Evolutionary conservation across 768 basidiomycete genomes (phyloP), one percentile per base, ranked within the genome.

Genomic region (Tricholomella constricta): DNA sequence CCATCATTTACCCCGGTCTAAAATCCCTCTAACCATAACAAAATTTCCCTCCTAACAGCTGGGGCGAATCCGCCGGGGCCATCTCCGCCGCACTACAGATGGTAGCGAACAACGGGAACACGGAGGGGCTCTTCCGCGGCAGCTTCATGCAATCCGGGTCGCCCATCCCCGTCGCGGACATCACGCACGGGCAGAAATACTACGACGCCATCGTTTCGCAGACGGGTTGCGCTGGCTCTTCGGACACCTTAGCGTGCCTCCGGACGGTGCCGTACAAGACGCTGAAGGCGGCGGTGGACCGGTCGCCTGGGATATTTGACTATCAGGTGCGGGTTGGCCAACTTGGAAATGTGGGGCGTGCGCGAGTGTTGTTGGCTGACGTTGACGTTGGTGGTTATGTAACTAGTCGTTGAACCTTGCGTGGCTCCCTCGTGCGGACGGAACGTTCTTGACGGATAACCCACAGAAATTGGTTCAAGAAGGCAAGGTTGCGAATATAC

Each of bases 21-120:
- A n/a, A n/a, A n/a, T n/a, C n/a, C n/a, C n/a, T n/a, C n/a, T n/a
- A n/a, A n/a, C n/a, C n/a, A n/a, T n/a, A n/a, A n/a, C n/a, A n/a
- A n/a, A n/a, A n/a, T n/a, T n/a, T n/a, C n/a, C n/a, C 31, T 26
- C 8, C 10, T 25, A 79, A n/a, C n/a, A n/a, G 78, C 38, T 80
- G 77, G 70, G 84, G 84, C 8, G 74, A 83, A 63, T 78, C 75
- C 6, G 80, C 83, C 0, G 85, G 84, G 3, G 81, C 82, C 1
- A 77, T 81, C 40, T 78, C 78, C 42, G 78, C 77, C 6, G 64
- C 75, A 6, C 54, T 80, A 29, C 81, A 83, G 7, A 78, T 81
- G 73, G 44, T 81, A 6, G 67, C 74, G 26, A 78, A 78, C 56
- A 67, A 63, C 6, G 79, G 78, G 2, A 57, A 78, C 47, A 69